Evolutionary conservation across 78 protist species (phyloP).

Genomic region (Acrasis kona): DNA sequence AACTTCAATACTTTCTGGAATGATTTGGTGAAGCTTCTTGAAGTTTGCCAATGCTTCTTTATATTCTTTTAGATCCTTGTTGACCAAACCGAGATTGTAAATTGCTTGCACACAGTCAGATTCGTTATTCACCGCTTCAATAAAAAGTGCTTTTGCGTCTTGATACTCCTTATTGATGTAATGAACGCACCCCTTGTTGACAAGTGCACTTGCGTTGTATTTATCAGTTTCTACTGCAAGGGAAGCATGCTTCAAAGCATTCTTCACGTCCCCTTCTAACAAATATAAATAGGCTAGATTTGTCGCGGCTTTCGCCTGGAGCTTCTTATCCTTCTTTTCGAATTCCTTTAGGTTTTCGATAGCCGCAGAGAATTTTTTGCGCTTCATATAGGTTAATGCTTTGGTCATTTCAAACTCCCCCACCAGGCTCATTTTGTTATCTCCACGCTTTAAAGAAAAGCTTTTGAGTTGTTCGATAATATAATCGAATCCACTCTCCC

Average conservation of each 20-base stretch:
- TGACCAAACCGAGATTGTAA: slow-evolving; percentile 54
- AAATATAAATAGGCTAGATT: slow-evolving; percentile 70
- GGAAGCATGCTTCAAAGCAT: slow-evolving; percentile 49
- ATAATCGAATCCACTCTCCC: slow-evolving; percentile 30
- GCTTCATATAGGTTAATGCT: slow-evolving; percentile 37
- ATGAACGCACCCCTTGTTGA: slow-evolving; percentile 54
- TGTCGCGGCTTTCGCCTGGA: slow-evolving; percentile 51
- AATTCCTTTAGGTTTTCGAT: slow-evolving; percentile 43
- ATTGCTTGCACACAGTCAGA: slow-evolving; percentile 66
- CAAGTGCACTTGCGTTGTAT: slow-evolving; percentile 72
- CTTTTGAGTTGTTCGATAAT: neutral
- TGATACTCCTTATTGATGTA: slow-evolving; percentile 10
- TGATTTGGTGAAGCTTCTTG: slow-evolving; percentile 22
- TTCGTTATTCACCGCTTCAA: slow-evolving; percentile 51
- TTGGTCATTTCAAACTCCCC: slow-evolving; percentile 46
- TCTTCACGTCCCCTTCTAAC: slow-evolving; percentile 43
- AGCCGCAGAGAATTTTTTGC: slow-evolving; percentile 22
- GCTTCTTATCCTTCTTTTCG: slow-evolving; percentile 41
- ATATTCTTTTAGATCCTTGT: slow-evolving; percentile 16
- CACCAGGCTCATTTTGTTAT: neutral
- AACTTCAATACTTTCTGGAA: slow-evolving; percentile 41
- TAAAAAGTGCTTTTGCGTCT: slow-evolving; percentile 29
- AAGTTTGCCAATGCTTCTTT: slow-evolving; percentile 39
- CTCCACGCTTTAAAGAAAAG: neutral
- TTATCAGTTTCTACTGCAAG: slow-evolving; percentile 37